Base-by-base conservation (phyloP, 2,329 filamentous ascomycete species). In the Fusarium globosum region DNA sequence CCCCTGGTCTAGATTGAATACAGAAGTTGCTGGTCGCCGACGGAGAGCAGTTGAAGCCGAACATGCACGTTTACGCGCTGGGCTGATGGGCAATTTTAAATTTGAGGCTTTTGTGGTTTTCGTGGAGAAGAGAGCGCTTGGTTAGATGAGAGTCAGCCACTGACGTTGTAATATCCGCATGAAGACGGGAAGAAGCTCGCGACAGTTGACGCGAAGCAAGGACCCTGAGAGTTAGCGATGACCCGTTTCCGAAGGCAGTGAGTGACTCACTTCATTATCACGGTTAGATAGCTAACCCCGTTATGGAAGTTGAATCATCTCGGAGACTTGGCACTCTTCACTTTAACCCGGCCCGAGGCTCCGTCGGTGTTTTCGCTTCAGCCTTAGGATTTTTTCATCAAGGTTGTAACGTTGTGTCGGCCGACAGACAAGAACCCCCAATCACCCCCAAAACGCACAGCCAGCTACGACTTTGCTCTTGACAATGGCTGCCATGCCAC, bases 1-100 rank as follows among this genome's bases (percentile, higher is more conserved):
- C 66, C 64, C 71, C 71, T 71, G 67, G 41, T 41, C 69, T 72
- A 66, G 59, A 46, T 46, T 39, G 41, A 61, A 72, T 60, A 16
- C 16, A 70, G 57, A 71, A 71, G 65, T 60, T 60, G 59, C 69
- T 59, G 65, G n/a, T 18, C 36, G 2, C 38, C 33, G 45, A 62
- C 36, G 42, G 52, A 33, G 26, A 14, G 38, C 45, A 49, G 18
- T 57, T 35, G 26, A 15, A 59, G 26, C 16, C 26, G 14, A 23
- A 16, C 18, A 61, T 70, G 58, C 48, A 49, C 15, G 56, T 61
- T 52, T 48, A 58, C 36, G 46, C 45, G n/a, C 28, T 57, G 45
- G 21, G 39, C 33, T 35, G 28, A 73, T 65, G 49, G 64, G 36
- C 26, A 56, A 51, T 70, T 45, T 65, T 52, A 59, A 51, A 42